Percentiles rank a stretch among this genome's conserved stretches.
phyloP scores from a whole-genome alignment of 2,329 filamentous ascomycete genomes.

The Graphium sp. region DNA sequence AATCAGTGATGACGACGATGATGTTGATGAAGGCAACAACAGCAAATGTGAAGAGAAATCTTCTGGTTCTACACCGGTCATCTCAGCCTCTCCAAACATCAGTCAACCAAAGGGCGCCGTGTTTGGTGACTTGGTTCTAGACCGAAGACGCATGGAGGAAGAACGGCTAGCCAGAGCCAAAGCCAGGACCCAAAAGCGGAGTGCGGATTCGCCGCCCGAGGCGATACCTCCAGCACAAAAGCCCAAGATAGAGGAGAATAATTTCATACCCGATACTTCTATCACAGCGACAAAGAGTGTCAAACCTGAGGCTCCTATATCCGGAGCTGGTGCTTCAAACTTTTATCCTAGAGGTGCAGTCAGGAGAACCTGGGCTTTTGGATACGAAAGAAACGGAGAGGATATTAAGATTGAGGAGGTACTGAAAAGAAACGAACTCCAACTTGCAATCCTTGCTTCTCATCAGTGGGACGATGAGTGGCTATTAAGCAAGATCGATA shows the following conservation, averaged over 20 bases:
- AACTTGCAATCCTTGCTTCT: slow-evolving; percentile 69
- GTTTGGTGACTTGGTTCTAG: slow-evolving; percentile 33
- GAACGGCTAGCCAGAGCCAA: slow-evolving; percentile 54
- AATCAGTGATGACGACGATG: too few relatives aligned
- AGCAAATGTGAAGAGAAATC: too few relatives aligned
- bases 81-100: too few relatives aligned
- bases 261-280: too few relatives aligned
- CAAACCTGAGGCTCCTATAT: too few relatives aligned
- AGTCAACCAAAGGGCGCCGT: too few relatives aligned
- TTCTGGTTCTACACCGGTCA: too few relatives aligned
- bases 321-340: too few relatives aligned
- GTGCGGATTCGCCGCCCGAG: background rate
- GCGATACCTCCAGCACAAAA: background rate
- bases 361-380: slow-evolving; percentile 64
- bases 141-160: slow-evolving; percentile 73
- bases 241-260: background rate
- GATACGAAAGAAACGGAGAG: slow-evolving; percentile 40
- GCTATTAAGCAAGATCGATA: slow-evolving; percentile 56
- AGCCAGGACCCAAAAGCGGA: background rate
- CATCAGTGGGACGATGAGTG: slow-evolving; percentile 77
- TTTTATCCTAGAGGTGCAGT: slow-evolving; percentile 46
- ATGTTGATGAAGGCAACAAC: too few relatives aligned
- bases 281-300: too few relatives aligned
- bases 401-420: slow-evolving; percentile 85
- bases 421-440: slow-evolving; percentile 52